phyloP scores from a whole-genome alignment of 1,139 yeast genomes.

The Taiozyma sp. region DNA sequence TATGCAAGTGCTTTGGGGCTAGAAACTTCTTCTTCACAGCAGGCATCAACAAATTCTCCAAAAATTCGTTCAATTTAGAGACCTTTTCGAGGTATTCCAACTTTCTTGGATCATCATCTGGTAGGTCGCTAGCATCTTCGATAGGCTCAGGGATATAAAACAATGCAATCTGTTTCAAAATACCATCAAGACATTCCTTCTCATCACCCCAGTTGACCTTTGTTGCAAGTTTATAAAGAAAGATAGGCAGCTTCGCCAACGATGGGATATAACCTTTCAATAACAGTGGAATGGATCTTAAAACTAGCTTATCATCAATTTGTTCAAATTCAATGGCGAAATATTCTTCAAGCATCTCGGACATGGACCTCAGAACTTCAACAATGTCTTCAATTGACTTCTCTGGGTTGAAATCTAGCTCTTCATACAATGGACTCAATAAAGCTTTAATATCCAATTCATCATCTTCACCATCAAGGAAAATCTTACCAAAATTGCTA shows the following conservation, averaged over 20 bases:
- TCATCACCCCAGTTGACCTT: conserved; percentile 64
- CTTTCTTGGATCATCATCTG: conserved; percentile 19
- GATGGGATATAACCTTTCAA: conserved; percentile 59
- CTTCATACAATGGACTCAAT: conserved; percentile 5
- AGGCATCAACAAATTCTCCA: conserved; percentile 66
- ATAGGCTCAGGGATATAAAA: conserved; percentile 66
- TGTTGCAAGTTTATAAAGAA: conserved; percentile 56
- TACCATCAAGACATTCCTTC: conserved; percentile 55
- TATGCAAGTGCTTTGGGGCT: conserved; percentile 49
- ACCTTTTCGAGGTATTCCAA: conserved; percentile 15
- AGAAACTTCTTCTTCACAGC: conserved; percentile 55
- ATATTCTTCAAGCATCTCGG: conserved; percentile 78
- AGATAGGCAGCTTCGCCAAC: conserved; percentile 56
- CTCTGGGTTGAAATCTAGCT: conserved; percentile 8
- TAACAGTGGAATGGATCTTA: conserved; percentile 61
- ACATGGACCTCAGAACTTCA: conserved; percentile 39
- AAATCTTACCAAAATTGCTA: conserved; percentile 70
- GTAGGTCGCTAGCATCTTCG: conserved; percentile 21
- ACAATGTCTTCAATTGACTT: conserved; percentile 25
- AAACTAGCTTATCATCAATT: conserved; percentile 26
- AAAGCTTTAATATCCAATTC: conserved; percentile 18
- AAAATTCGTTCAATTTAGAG: conserved; percentile 26
- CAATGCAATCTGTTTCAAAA: conserved; percentile 63
- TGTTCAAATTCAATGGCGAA: conserved; percentile 46
- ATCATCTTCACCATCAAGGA: conserved; percentile 27